Percentiles rank a stretch among this genome's conserved stretches.
phyloP scores from a whole-genome alignment of 1,139 yeast species.

The Sugiyamaella grinbergsii region DNA sequence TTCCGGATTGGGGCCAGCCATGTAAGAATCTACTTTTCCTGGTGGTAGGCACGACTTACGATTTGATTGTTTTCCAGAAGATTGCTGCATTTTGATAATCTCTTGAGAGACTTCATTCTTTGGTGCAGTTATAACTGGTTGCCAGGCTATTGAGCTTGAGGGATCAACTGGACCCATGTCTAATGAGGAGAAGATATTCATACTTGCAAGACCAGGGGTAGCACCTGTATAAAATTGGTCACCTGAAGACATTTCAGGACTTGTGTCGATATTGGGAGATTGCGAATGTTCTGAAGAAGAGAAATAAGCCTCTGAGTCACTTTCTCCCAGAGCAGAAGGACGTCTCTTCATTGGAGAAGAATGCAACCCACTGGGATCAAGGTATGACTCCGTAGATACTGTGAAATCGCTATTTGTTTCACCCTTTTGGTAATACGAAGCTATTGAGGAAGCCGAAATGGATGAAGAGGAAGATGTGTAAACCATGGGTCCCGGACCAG shows the following conservation, averaged over 20 bases:
- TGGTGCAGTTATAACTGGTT: constrained; percentile 44
- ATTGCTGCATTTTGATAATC: constrained; percentile 38
- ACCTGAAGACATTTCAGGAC: constrained; percentile 32
- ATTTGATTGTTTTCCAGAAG: constrained; percentile 34
- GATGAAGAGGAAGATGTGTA: constrained; percentile 20
- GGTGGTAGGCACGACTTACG: constrained; percentile 74
- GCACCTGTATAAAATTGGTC: constrained; percentile 30
- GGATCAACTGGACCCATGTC: constrained; percentile 33
- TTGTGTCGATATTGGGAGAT: constrained; percentile 34
- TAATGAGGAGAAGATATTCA: constrained; percentile 33
- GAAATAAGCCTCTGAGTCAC: constrained; percentile 29
- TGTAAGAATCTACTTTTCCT: constrained; percentile 82
- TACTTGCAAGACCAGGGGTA: constrained; percentile 28
- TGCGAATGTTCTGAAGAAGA: constrained; percentile 36
- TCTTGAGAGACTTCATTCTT: constrained; percentile 38
- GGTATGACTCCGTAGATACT: constrained; percentile 9
- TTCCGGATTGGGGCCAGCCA: constrained; percentile 76
- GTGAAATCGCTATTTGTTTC: constrained; percentile 8
- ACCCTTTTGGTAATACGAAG: constrained; percentile 19
- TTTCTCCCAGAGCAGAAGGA: constrained; percentile 24
- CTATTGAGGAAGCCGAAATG: constrained; percentile 10
- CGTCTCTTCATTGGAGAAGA: constrained; percentile 21
- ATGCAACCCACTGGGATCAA: constrained; percentile 19
- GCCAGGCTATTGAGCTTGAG: constrained; percentile 40
- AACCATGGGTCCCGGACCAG: constrained; percentile 20